These are phyloP conservation scores for Candolleomyces eurysporus DNA, from an alignment of 768 basidiomycete genomes.

Conservation along the genomic window DNA sequence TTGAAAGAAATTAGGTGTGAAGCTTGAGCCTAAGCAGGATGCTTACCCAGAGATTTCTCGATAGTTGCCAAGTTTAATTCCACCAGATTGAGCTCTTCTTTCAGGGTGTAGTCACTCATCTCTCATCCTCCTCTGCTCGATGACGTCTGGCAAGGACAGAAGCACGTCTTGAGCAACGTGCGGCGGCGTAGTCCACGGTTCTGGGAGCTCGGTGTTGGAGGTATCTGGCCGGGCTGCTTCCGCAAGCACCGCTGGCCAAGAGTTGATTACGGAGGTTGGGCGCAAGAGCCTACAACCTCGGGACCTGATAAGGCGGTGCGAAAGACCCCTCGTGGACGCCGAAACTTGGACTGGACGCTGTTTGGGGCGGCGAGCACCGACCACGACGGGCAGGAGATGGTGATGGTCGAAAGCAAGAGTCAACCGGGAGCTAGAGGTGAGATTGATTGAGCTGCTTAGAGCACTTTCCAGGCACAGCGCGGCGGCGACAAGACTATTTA, in stretches of 20 bases:
- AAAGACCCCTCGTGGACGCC: background rate
- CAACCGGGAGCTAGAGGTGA: background rate
- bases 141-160: background rate
- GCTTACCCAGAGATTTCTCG: slow-evolving; percentile 33
- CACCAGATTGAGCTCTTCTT: slow-evolving; percentile 26
- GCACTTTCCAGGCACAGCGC: slow-evolving; percentile 1
- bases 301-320: background rate
- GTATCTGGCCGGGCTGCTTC: no score
- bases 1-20: slow-evolving; percentile 3
- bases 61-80: slow-evolving; percentile 22
- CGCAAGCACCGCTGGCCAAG: background rate
- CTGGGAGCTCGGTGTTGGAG: no score
- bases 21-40: background rate
- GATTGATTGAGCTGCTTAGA: background rate
- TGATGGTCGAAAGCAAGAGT: slow-evolving; percentile 4
- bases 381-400: background rate
- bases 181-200: background rate
- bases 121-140: slow-evolving; percentile 29
- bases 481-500: slow-evolving; percentile 4
- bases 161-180: background rate
- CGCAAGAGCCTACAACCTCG: background rate
- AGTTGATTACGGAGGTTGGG: background rate
- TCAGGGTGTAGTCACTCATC: slow-evolving; percentile 29
- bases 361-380: background rate
- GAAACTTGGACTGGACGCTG: background rate